Base-by-base conservation (phyloP, 352 stramenopile species). In the Aphanomyces stellatus region DNA sequence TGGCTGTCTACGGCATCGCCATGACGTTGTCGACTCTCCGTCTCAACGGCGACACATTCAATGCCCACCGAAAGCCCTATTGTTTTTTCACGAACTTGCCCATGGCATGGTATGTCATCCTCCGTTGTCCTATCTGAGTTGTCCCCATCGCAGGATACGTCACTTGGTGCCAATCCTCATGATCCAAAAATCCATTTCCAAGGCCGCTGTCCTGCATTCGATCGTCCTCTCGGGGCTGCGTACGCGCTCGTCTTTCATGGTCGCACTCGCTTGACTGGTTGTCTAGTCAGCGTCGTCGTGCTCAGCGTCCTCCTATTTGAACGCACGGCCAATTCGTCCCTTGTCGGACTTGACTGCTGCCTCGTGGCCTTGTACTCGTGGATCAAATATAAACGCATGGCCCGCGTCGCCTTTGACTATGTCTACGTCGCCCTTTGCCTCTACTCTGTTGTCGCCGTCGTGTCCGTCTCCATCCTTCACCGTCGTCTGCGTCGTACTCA, bases 141-240 rank as follows among this genome's bases (percentile, higher is more conserved):
- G n/a, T n/a, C n/a, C n/a, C n/a, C n/a, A n/a, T n/a, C n/a, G n/a
- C 91, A 67, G 86, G 86, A 78, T 88, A 24, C 62, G 92, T 37
- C 84, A 92, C 59, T 60, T 95, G 4, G 53, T 95, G 25, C 86
- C 86, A 0, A 85, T 93, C 69, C 80, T 95, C 24, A 95, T 95
- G 86, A 77, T 87, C 19, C 86, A 95, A 64, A 85, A 80, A 43
- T 90, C 81, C 28, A 77, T 95, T 41, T 93, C 86, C 0, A 73
- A 87, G 37, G 76, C 88, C 72, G 86, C 86, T 6, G 82, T 93
- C 1, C 67, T 77, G 13, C 86, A 84, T 24, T 76, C 84, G 4
- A 87, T 93, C 33, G 55, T 72, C 19, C 88, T 91, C 61, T 89
- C 84, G 19, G 83, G 82, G 3, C 62, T 69, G 75, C 80, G 53